Conservation (phyloP, 2,329 filamentous ascomycete species). For the Diaporthe longicolla region DNA sequence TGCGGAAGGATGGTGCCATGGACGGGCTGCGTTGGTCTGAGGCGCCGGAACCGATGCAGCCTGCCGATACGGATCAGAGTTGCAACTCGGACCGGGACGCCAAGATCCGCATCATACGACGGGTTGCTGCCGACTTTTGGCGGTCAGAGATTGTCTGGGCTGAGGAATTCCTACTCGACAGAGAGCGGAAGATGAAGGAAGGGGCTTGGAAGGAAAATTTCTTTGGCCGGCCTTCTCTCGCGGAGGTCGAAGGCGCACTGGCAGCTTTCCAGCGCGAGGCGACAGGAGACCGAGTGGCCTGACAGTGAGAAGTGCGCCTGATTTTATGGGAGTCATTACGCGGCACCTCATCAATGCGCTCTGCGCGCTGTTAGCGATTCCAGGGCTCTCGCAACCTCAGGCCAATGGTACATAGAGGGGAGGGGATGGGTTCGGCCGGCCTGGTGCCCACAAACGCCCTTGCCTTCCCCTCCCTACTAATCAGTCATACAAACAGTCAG, state of each 20-base stretch:
- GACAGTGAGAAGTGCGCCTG: background rate
- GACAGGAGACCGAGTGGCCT: background rate
- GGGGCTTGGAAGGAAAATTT: slow-evolving; percentile 66
- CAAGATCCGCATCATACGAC: slow-evolving; percentile 51
- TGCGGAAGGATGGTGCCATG: slow-evolving; percentile 50
- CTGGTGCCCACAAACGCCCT: background rate
- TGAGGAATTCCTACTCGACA: slow-evolving; percentile 60
- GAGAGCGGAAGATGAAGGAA: slow-evolving; percentile 53
- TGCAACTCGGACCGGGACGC: slow-evolving; percentile 50
- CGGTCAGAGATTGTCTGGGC: slow-evolving; percentile 61
- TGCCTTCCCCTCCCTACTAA: background rate
- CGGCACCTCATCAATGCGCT: background rate
- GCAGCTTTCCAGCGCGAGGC: slow-evolving; percentile 41
- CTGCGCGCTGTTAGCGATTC: background rate
- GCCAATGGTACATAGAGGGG: slow-evolving; percentile 1
- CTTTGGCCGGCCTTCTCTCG: slow-evolving; percentile 62
- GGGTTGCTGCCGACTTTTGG: slow-evolving; percentile 63
- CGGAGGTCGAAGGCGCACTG: slow-evolving; percentile 56
- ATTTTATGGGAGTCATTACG: background rate
- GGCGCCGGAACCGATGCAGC: background rate
- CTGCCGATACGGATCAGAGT: slow-evolving; percentile 46
- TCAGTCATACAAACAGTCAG: background rate
- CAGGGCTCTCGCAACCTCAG: background rate
- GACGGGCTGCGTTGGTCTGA: slow-evolving; percentile 37
- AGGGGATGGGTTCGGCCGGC: background rate